Evolutionary conservation across 2,329 filamentous ascomycete genomes (phyloP).

Genomic region (Coniella lustricola): DNA sequence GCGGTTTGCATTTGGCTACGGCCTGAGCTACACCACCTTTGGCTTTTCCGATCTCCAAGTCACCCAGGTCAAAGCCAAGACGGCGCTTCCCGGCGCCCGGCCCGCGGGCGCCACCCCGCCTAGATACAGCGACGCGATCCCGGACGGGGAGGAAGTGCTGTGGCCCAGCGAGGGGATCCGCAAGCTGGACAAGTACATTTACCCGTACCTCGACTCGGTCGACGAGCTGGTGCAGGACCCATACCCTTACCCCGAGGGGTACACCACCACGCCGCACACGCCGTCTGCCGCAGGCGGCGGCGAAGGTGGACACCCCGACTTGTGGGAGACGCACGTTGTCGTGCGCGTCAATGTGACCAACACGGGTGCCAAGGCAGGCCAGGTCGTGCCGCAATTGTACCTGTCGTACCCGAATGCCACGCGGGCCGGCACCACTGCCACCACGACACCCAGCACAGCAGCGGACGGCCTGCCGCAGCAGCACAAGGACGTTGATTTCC

Average conservation of each 20-base stretch:
- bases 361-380: slow-evolving; percentile 35
- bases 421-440: slow-evolving; percentile 16
- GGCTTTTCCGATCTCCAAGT: slow-evolving; percentile 49
- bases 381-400: slow-evolving; percentile 42
- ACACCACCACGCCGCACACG: slow-evolving; percentile 38
- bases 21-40: slow-evolving; percentile 75
- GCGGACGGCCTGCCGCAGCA: no score
- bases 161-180: slow-evolving; percentile 49
- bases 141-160: slow-evolving; percentile 47
- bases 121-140: slow-evolving; percentile 46
- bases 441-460: no score
- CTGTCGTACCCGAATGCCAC: slow-evolving; percentile 30
- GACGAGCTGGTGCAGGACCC: slow-evolving; percentile 34
- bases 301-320: slow-evolving; percentile 59
- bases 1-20: slow-evolving; percentile 80
- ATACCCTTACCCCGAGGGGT: slow-evolving; percentile 50
- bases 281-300: slow-evolving; percentile 62
- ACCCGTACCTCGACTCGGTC: slow-evolving; percentile 56
- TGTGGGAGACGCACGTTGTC: slow-evolving; percentile 49
- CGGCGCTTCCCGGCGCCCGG: slow-evolving; percentile 29
- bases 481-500: slow-evolving; percentile 50
- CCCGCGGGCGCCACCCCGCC: slow-evolving; percentile 43
- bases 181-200: slow-evolving; percentile 63
- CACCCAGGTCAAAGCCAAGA: slow-evolving; percentile 39
- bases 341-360: slow-evolving; percentile 49